A percentile compares a stretch with the other conserved stretches of the same genome.
Evolutionary conservation across 495 filamentous ascomycete species (phyloP).

Genomic region (Barbatosphaeria neglecta): DNA sequence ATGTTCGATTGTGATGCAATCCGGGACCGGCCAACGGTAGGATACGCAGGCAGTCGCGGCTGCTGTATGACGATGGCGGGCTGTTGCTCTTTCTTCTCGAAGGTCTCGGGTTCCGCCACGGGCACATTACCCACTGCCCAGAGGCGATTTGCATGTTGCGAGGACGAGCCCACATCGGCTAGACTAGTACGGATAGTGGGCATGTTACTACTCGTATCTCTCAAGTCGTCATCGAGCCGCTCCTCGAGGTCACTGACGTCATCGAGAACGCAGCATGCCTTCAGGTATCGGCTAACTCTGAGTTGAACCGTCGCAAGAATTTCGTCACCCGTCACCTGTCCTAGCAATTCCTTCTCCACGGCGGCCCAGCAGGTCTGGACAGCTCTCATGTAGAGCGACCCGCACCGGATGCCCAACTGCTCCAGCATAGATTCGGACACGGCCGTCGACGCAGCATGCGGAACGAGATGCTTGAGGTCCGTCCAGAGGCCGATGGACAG

Average conservation of each 20-base stretch:
- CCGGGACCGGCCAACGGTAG: too few relatives aligned
- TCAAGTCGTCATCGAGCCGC: conserved; percentile 25
- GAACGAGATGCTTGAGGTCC: conserved; percentile 51
- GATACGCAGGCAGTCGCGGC: not conserved
- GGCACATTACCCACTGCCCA: too few relatives aligned
- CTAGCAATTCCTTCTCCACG: conserved; percentile 52
- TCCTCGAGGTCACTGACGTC: conserved; percentile 37
- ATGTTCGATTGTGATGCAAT: too few relatives aligned
- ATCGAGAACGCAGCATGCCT: conserved; percentile 40
- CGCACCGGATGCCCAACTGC: conserved; percentile 60
- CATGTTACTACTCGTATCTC: too few relatives aligned
- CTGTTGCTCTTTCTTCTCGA: not conserved
- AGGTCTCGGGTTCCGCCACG: too few relatives aligned
- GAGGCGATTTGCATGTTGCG: too few relatives aligned
- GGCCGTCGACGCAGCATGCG: conserved; percentile 17
- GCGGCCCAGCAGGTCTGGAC: conserved; percentile 71
- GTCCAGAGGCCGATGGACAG: conserved; percentile 84
- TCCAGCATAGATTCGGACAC: conserved; percentile 36
- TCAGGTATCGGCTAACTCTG: conserved; percentile 31
- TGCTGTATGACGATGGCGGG: not conserved
- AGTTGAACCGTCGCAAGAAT: conserved; percentile 29
- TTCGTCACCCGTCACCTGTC: conserved; percentile 23
- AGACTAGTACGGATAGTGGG: too few relatives aligned
- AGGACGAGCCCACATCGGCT: conserved; percentile 4
- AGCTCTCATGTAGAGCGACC: conserved; percentile 65